Evolutionary conservation across 176 grass and related monocot genomes (phyloP).

Genomic region (Hordeum vulgare): MorexV3_pseudomolecules_assembly NC_058523.1:203254991-203255490

Average conservation of each 20-base stretch:
- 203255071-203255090: slow-evolving; percentile 53
- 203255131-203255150: slow-evolving; percentile 34
- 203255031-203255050: slow-evolving; percentile 13
- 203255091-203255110: slow-evolving; percentile 29
- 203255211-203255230: slow-evolving; percentile 39
- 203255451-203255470: too few species aligned
- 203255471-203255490: too few species aligned
- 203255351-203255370: too few species aligned
- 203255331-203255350: too few species aligned
- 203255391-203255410: too few species aligned
- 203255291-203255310: too few species aligned
- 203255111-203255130: slow-evolving; percentile 7
- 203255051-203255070: slow-evolving; percentile 44
- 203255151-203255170: slow-evolving; percentile 45
- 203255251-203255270: slow-evolving; percentile 35
- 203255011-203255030: slow-evolving; percentile 41
- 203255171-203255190: slow-evolving; percentile 77
- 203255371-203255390: too few species aligned
- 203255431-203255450: too few species aligned
- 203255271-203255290: slow-evolving; percentile 50
- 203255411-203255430: too few species aligned
- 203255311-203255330: too few species aligned
- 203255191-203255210: slow-evolving; percentile 26
- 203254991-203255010: slow-evolving; percentile 37
- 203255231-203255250: slow-evolving; percentile 50